phyloP scores from a whole-genome alignment of 495 filamentous ascomycete genomes.

The Sabuloglossum arenarium region DNA sequence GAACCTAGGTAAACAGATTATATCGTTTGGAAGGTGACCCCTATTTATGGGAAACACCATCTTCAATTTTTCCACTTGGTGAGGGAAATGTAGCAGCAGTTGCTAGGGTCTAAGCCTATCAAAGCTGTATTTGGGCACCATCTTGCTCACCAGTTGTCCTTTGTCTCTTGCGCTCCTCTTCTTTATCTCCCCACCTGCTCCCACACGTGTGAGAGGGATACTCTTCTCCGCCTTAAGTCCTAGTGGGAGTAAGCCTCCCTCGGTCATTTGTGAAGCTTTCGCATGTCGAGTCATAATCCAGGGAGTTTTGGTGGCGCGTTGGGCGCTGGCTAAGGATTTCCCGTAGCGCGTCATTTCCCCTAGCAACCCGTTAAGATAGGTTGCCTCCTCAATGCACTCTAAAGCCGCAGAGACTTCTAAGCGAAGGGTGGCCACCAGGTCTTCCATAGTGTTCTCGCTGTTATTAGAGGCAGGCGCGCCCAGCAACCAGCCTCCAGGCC shows the following conservation, averaged over 20 bases:
- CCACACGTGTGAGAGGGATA: conserved; percentile 33
- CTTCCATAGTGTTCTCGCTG: conserved; percentile 26
- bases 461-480: conserved; percentile 29
- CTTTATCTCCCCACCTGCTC: conserved; percentile 39
- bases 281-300: neutral
- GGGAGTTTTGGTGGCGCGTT: neutral
- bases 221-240: conserved; percentile 45
- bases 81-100: too few species aligned
- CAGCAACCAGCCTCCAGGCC: conserved; percentile 59
- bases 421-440: conserved; percentile 46
- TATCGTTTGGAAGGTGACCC: too few species aligned
- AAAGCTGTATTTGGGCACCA: conserved; percentile 57
- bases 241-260: conserved; percentile 28
- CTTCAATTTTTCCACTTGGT: too few species aligned
- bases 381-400: conserved; percentile 54
- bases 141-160: conserved; percentile 48
- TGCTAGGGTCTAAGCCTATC: conserved; percentile 9
- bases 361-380: conserved; percentile 43
- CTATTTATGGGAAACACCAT: too few species aligned
- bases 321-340: neutral
- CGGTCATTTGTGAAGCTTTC: neutral
- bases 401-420: conserved; percentile 56
- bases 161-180: conserved; percentile 44
- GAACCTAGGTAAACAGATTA: too few species aligned
- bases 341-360: conserved; percentile 49